phyloP scores from a whole-genome alignment of 306 rosid genomes.

The Cotoneaster glaucophyllus region DNA sequence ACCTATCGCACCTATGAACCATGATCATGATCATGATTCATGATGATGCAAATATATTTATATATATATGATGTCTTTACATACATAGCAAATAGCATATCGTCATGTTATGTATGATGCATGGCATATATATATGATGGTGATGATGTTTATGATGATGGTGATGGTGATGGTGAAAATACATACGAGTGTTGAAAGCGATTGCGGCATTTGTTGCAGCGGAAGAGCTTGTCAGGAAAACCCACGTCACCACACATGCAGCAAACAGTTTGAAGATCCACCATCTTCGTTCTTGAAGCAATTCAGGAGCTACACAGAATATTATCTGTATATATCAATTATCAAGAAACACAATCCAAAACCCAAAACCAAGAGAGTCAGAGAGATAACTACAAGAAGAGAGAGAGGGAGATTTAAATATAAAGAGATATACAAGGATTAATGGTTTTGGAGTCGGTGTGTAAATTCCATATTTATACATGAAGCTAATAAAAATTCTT shows the following conservation, averaged over 20 bases:
- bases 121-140: background rate
- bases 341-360: background rate
- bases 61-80: background rate
- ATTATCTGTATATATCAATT: background rate
- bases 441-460: conserved; percentile 56
- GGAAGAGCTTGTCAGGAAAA: conserved; percentile 86
- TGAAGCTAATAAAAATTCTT: background rate
- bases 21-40: conserved; percentile 5
- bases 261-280: conserved; percentile 73
- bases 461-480: conserved; percentile 16
- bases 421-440: conserved; percentile 10
- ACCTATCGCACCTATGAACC: conserved; percentile 10
- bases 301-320: background rate
- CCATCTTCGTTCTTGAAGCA: conserved; percentile 34
- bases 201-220: conserved; percentile 75
- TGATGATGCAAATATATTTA: background rate
- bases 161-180: background rate
- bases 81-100: background rate
- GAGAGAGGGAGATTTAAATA: conserved; percentile 25
- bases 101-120: background rate
- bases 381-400: background rate
- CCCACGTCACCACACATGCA: conserved; percentile 98
- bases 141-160: background rate
- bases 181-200: conserved; percentile 92
- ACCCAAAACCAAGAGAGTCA: conserved; percentile 7